Base-by-base conservation (phyloP, 108 stramenopile genomes). In the Cylindrotheca fusiformis region DNA sequence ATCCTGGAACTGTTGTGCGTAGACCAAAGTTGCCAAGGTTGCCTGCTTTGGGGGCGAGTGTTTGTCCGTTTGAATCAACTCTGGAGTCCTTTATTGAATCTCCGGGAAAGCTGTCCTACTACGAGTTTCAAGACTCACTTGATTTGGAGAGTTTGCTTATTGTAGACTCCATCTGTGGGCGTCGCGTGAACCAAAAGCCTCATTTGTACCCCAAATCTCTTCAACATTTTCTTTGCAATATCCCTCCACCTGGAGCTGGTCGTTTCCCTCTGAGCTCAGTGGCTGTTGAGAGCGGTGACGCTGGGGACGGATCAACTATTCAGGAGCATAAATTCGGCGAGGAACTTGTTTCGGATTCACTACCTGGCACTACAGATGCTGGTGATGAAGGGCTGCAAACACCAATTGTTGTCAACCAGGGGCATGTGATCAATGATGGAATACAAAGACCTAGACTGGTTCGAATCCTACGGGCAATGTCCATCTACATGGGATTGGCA, bases 181-280 rank as follows among this genome's bases (percentile, higher is more conserved):
- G 44, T 10, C 10, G 44, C 12, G 12, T 17, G 12, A 45, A 14
- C 18, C 18, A 19, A 59, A 0, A 45, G 10, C 26, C 10, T 28
- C 3, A n/a, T n/a, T 48, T 44, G 28, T 50, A 63, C 46, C 52
- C 69, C 1, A 0, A 72, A 6, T 71, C 79, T 14, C 50, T 82
- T 58, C 64, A 44, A 32, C 62, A 73, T 47, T 82, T 61, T 50
- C 12, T 80, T 3, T 60, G 46, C n/a, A 81, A 81, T 60, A 61
- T 80, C 45, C 84, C 84, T 2, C 69, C 77, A 4, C 84, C 81
- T 52, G 84, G 84, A 20, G 60, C 67, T 20, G 81, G 81, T 25
- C 59, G 67, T 26, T 77, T 78, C 62, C 60, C 74, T 22, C 53
- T 82, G 1, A 62, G 71, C 19, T 25, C 30, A 24, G 28, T 28